These are phyloP conservation scores for Trichosporon ovoides DNA, from an alignment of 1,284 basidiomycete genomes.

Conservation along the genomic window DNA sequence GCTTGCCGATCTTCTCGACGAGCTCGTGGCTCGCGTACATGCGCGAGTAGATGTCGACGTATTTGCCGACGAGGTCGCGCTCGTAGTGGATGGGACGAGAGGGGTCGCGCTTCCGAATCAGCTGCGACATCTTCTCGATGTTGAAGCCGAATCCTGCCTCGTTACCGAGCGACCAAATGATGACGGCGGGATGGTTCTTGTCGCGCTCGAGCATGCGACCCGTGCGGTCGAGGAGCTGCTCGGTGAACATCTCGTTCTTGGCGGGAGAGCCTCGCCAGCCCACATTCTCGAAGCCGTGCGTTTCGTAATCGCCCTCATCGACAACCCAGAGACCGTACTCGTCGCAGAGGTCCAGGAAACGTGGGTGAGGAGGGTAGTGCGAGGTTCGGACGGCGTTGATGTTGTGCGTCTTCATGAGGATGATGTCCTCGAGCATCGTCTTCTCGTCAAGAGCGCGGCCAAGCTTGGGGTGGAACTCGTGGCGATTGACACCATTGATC, in stretches of 20 bases:
- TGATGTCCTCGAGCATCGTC: slow-evolving; percentile 24
- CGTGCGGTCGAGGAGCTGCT: slow-evolving; percentile 19
- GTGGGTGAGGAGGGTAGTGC: slow-evolving; percentile 27
- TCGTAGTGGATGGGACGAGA: slow-evolving; percentile 27
- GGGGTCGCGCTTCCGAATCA: slow-evolving; percentile 19
- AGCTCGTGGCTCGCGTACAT: slow-evolving; percentile 24
- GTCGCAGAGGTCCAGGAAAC: slow-evolving; percentile 26
- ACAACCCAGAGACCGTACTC: slow-evolving; percentile 31
- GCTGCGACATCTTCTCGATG: slow-evolving; percentile 21
- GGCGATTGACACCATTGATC: slow-evolving; percentile 27
- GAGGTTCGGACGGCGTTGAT: slow-evolving; percentile 27
- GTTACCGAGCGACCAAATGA: slow-evolving; percentile 30
- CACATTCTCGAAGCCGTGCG: slow-evolving; percentile 23
- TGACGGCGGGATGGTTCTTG: slow-evolving; percentile 28
- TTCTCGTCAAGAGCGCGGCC: slow-evolving; percentile 19
- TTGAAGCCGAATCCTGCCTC: slow-evolving; percentile 24
- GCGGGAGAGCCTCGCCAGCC: slow-evolving; percentile 22
- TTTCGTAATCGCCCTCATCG: slow-evolving; percentile 29
- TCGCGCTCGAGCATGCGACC: slow-evolving; percentile 26
- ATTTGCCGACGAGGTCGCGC: slow-evolving; percentile 16
- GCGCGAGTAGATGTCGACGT: slow-evolving; percentile 23
- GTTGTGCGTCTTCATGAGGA: slow-evolving; percentile 28
- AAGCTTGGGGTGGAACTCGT: slow-evolving; percentile 24
- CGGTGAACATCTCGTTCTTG: slow-evolving; percentile 11
- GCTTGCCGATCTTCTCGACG: slow-evolving; percentile 20